Evolutionary conservation across 164 flowering plant genomes (phyloP).

Genomic region (Piper betle): DNA sequence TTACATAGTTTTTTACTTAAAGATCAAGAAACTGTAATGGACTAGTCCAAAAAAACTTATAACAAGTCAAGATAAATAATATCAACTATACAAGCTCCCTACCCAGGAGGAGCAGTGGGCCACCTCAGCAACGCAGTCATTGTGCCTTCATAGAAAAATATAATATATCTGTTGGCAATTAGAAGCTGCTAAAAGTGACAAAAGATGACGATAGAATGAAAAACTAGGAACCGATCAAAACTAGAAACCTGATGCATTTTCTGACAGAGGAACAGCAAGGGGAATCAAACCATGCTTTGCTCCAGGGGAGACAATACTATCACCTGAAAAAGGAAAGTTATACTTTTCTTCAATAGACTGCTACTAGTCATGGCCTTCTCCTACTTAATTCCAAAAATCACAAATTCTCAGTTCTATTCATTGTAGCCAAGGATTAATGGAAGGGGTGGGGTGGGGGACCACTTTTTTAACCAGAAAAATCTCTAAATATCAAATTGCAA

Average conservation of each 20-base stretch:
- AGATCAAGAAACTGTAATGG: neutral
- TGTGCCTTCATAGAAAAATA: conserved; percentile 27
- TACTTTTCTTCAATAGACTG: neutral
- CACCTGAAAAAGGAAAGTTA: conserved; percentile 34
- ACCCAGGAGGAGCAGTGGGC: conserved; percentile 95
- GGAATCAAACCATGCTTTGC: conserved; percentile 61
- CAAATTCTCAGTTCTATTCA: neutral
- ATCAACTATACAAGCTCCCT: conserved; percentile 1
- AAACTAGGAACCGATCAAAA: neutral
- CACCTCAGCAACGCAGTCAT: conserved; percentile 73
- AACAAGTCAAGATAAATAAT: neutral
- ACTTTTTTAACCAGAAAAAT: neutral
- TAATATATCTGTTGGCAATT: neutral
- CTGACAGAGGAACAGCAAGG: conserved; percentile 61
- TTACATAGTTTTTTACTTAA: neutral
- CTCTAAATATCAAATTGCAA: neutral
- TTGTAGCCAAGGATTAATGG: neutral
- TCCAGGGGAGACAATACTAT: conserved; percentile 56
- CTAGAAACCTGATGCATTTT: conserved; percentile 44
- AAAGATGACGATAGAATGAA: neutral
- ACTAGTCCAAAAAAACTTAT: neutral
- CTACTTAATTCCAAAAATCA: neutral
- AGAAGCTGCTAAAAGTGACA: neutral
- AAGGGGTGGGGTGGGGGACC: neutral
- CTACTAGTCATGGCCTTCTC: neutral